A percentile compares a stretch with the other conserved stretches of the same genome.
These are phyloP conservation scores for Claviceps digitariae DNA, from an alignment of 2,329 filamentous ascomycete species.

Conservation along the genomic window DNA sequence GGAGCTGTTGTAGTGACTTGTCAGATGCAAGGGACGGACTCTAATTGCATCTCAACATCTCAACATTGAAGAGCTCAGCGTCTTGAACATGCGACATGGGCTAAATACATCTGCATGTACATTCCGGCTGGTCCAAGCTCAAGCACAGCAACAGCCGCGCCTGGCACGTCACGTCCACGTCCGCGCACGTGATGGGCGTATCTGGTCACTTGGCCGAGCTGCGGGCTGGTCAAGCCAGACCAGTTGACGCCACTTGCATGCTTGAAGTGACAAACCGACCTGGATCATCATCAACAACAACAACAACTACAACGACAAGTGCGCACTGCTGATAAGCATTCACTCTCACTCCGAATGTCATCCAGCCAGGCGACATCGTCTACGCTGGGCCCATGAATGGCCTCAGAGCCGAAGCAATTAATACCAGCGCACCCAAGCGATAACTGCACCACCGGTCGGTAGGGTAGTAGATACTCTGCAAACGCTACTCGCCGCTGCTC, in stretches of 20 bases:
- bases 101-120: no score
- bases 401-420: background rate
- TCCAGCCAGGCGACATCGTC: background rate
- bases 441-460: background rate
- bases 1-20: no score
- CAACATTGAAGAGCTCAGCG: no score
- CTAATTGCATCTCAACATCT: background rate
- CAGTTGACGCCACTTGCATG: background rate
- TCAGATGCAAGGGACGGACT: no score
- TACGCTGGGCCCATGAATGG: background rate
- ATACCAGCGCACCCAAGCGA: background rate
- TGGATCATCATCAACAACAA: background rate
- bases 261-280: background rate
- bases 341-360: background rate
- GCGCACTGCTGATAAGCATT: background rate
- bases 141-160: no score
- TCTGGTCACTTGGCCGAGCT: background rate
- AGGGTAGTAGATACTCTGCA: background rate
- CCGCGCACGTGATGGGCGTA: background rate
- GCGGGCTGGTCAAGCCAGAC: no score
- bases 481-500: background rate
- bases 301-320: background rate
- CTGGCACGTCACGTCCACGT: no score
- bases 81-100: background rate
- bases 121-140: background rate